Conservation (phyloP, 441 rosid species). For the Geranium incanum region DNA sequence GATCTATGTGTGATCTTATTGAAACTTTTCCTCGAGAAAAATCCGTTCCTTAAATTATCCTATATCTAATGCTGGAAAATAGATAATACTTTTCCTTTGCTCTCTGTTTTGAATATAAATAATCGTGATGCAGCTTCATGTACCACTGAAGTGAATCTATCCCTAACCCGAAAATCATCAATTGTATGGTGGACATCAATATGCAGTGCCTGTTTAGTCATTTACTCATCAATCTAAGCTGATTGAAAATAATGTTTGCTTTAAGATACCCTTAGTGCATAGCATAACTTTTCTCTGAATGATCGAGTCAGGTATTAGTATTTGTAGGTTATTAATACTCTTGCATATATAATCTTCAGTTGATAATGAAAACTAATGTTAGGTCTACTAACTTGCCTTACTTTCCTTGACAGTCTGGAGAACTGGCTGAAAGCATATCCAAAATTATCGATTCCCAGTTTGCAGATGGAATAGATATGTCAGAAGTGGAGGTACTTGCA, state of each 20-base stretch:
- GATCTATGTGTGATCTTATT: neutral
- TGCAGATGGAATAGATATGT: constrained; percentile 75
- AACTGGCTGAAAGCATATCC: constrained; percentile 92
- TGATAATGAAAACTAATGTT: neutral
- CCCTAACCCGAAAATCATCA: neutral
- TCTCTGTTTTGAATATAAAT: neutral
- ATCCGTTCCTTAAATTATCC: neutral
- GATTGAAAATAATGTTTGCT: neutral
- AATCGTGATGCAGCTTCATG: neutral
- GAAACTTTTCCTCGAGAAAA: neutral
- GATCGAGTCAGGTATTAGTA: neutral
- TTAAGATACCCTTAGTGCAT: neutral
- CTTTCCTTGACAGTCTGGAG: constrained; percentile 65
- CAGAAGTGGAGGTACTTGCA: constrained; percentile 69
- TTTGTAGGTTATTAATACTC: neutral
- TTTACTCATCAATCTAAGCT: neutral
- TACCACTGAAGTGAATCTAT: neutral
- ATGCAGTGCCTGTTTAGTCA: constrained; percentile 1
- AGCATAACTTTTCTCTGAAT: neutral
- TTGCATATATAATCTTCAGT: neutral
- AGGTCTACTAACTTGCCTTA: constrained; percentile 18
- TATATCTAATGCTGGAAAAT: constrained; percentile 5
- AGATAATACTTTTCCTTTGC: neutral
- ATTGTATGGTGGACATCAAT: neutral
- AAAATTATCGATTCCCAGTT: constrained; percentile 85